A percentile compares a stretch with the other conserved stretches of the same genome.
Evolutionary conservation across 805 yeast genomes (phyloP).

Genomic region (Ogataea trehaloabstinens): DNA sequence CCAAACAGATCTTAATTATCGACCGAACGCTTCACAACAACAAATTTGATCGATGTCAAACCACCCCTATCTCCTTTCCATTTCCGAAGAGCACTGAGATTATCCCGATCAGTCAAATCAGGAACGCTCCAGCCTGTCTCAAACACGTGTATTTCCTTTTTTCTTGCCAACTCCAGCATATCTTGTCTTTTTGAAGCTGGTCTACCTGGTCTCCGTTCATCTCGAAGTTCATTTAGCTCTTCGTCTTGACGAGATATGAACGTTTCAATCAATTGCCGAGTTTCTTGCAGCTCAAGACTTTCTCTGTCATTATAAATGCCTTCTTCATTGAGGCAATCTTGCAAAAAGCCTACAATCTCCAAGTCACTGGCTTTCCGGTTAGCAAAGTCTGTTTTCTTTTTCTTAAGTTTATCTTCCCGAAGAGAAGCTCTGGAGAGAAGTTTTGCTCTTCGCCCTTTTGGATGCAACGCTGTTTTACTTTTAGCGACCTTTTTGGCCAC

Average conservation of each 20-base stretch:
- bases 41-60: slow-evolving; percentile 56
- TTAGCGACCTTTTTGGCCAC: slow-evolving; percentile 59
- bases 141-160: slow-evolving; percentile 61
- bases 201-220: slow-evolving; percentile 79
- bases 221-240: slow-evolving; percentile 62
- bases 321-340: slow-evolving; percentile 49
- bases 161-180: slow-evolving; percentile 56
- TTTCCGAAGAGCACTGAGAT: slow-evolving; percentile 55
- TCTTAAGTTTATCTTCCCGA: slow-evolving; percentile 69
- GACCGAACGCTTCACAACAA: slow-evolving; percentile 35
- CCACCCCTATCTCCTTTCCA: slow-evolving; percentile 91
- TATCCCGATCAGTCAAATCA: slow-evolving; percentile 58
- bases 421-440: slow-evolving; percentile 83
- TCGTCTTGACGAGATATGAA: slow-evolving; percentile 70
- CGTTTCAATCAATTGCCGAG: slow-evolving; percentile 57
- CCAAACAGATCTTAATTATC: no score
- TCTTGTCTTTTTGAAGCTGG: slow-evolving; percentile 75
- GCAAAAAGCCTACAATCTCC: slow-evolving; percentile 56
- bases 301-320: slow-evolving; percentile 33
- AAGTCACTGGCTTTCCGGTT: slow-evolving; percentile 62
- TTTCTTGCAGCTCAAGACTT: slow-evolving; percentile 54
- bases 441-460: slow-evolving; percentile 85
- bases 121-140: slow-evolving; percentile 71
- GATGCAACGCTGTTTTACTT: slow-evolving; percentile 65
- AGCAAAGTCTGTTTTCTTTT: slow-evolving; percentile 53